phyloP scores from a whole-genome alignment of 2,329 filamentous ascomycete genomes.

The Fusarium verrucosum region DNA sequence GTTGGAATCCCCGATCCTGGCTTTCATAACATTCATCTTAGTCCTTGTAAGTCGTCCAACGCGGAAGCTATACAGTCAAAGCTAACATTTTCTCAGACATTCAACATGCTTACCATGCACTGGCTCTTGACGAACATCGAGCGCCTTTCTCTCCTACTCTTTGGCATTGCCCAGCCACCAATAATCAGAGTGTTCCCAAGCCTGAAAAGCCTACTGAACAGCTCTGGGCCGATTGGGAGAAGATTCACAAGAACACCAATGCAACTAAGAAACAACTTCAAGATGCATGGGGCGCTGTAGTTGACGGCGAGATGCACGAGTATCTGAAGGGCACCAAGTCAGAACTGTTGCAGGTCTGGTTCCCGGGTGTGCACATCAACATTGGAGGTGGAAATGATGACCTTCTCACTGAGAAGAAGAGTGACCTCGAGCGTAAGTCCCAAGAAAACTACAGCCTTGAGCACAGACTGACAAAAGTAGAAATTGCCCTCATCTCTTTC shows the following conservation, averaged over 20 bases:
- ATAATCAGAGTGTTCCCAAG: neutral
- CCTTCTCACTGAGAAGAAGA: slow-evolving; percentile 36
- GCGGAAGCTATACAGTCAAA: neutral
- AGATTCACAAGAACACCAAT: slow-evolving; percentile 4
- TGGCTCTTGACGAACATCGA: slow-evolving; percentile 63
- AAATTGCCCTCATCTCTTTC: slow-evolving; percentile 42
- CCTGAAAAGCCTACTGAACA: slow-evolving; percentile 12
- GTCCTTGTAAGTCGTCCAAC: slow-evolving; percentile 34
- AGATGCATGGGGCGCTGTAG: slow-evolving; percentile 27
- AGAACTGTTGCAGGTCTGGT: slow-evolving; percentile 42
- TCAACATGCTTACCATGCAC: slow-evolving; percentile 64
- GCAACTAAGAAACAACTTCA: slow-evolving; percentile 14
- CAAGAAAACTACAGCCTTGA: neutral
- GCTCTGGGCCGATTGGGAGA: slow-evolving; percentile 28
- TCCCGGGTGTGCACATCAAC: slow-evolving; percentile 43
- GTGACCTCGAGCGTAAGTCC: slow-evolving; percentile 39
- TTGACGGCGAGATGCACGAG: slow-evolving; percentile 35
- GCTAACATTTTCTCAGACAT: slow-evolving; percentile 45
- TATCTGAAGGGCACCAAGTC: slow-evolving; percentile 21
- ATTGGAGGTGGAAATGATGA: slow-evolving; percentile 39
- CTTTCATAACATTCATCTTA: slow-evolving; percentile 41
- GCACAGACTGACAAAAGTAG: slow-evolving; percentile 13
- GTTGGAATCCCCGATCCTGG: slow-evolving; percentile 32
- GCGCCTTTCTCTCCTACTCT: slow-evolving; percentile 44
- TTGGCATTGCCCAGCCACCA: slow-evolving; percentile 41